Evolutionary conservation across 1,139 yeast genomes (phyloP).

Genomic region (Chernovozyma sophiae-reginae): DNA sequence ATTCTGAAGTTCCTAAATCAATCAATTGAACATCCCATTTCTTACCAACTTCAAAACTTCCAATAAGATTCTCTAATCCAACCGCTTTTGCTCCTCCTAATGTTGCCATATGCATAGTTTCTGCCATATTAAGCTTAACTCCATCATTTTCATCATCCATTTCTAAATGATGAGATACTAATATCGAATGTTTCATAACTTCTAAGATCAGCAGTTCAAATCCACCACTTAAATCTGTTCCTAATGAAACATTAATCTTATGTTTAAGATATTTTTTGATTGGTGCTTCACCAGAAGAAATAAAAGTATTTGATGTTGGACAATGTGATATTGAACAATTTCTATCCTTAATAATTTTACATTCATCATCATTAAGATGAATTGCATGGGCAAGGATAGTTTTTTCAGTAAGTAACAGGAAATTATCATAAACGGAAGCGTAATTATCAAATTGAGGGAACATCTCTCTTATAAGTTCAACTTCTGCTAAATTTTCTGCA

Average conservation of each 20-base stretch:
- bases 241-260: slow-evolving; percentile 75
- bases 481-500: slow-evolving; percentile 73
- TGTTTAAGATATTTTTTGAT: slow-evolving; percentile 59
- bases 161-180: slow-evolving; percentile 81
- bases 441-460: slow-evolving; percentile 72
- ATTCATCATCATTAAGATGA: slow-evolving; percentile 66
- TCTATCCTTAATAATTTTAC: slow-evolving; percentile 47
- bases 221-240: slow-evolving; percentile 94
- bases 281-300: slow-evolving; percentile 90
- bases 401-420: slow-evolving; percentile 53
- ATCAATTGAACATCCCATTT: slow-evolving; percentile 81
- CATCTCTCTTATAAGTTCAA: slow-evolving; percentile 65
- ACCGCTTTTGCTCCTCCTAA: slow-evolving; percentile 86
- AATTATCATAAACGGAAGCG: slow-evolving; percentile 71
- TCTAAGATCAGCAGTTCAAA: slow-evolving; percentile 74
- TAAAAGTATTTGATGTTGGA: slow-evolving; percentile 85
- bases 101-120: slow-evolving; percentile 79
- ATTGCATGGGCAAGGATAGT: slow-evolving; percentile 90
- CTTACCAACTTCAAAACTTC: slow-evolving; percentile 73
- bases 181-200: slow-evolving; percentile 71
- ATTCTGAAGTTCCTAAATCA: slow-evolving; percentile 47
- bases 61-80: slow-evolving; percentile 53
- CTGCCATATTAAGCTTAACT: slow-evolving; percentile 57
- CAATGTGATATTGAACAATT: slow-evolving; percentile 85
- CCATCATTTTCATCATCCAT: slow-evolving; percentile 33